phyloP scores from a whole-genome alignment of 768 basidiomycete species.

The Ephemerocybe angulata region DNA sequence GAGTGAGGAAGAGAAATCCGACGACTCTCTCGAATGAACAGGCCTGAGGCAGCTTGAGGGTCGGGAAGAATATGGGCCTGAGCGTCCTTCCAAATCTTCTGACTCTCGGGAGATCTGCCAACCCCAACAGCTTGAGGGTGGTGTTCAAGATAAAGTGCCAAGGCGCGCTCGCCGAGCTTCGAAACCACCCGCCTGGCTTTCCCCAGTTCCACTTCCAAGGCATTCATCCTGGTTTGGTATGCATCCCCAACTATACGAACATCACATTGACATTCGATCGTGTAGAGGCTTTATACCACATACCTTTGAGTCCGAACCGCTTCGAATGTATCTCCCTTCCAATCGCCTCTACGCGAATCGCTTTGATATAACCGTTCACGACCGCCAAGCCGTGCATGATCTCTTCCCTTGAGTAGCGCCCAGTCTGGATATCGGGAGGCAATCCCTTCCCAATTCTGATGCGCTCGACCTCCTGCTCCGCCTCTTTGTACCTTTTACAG shows the following conservation, averaged over 20 bases:
- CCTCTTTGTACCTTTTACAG: conserved; percentile 10
- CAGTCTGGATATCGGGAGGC: conserved; percentile 1
- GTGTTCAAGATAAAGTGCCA: no score
- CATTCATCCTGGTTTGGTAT: conserved; percentile 22
- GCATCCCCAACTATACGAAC: conserved; percentile 23
- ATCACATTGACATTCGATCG: background rate
- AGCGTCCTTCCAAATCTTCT: no score
- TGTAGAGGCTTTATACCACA: background rate
- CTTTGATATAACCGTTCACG: conserved; percentile 24
- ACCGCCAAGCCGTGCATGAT: background rate
- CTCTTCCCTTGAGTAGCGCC: background rate
- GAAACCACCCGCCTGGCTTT: no score
- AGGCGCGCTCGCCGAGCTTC: no score
- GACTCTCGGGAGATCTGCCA: no score
- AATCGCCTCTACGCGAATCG: conserved; percentile 27
- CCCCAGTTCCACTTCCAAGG: no score
- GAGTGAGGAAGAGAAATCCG: no score
- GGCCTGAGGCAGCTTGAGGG: no score
- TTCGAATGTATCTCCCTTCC: conserved; percentile 27
- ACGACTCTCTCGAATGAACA: no score
- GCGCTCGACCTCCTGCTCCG: conserved; percentile 5
- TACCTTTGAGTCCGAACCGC: conserved; percentile 31
- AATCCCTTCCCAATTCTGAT: conserved; percentile 2
- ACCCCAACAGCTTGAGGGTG: no score
- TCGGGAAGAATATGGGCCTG: no score